Evolutionary conservation across 495 filamentous ascomycete genomes (phyloP).

Genomic region (Daldinia concentrica): DNA sequence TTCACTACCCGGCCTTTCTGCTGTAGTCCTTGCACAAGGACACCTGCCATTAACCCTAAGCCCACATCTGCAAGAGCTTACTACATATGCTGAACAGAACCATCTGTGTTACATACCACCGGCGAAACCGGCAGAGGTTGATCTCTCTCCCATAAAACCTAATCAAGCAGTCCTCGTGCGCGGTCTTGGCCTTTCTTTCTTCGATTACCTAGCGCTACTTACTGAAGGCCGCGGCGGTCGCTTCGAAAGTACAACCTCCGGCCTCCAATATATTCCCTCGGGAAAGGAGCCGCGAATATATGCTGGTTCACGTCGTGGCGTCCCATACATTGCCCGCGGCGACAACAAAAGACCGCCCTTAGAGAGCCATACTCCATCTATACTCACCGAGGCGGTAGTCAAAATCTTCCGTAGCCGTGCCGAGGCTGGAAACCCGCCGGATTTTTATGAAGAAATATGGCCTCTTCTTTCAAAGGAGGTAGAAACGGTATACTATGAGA

Average conservation of each 20-base stretch:
- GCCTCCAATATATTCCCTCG: not conserved
- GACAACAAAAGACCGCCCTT: not conserved
- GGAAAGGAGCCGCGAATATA: not conserved
- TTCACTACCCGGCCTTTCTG: not conserved
- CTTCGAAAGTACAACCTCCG: not conserved
- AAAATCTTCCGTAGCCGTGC: not conserved
- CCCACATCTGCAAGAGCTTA: not conserved
- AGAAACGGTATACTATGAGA: not conserved
- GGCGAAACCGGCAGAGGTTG: not conserved
- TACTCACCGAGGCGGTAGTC: not conserved
- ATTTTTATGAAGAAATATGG: not conserved
- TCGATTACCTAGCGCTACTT: not conserved
- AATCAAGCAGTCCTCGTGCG: not conserved
- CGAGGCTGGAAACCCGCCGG: not conserved
- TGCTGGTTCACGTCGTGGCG: not conserved
- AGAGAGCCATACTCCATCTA: not conserved
- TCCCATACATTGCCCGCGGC: not conserved
- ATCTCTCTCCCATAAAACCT: not conserved
- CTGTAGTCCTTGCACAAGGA: not conserved
- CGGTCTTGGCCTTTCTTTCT: not conserved
- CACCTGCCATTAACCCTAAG: not conserved
- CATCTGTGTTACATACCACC: not conserved
- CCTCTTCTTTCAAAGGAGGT: not conserved
- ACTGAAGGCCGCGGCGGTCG: not conserved
- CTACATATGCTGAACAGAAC: not conserved